phyloP scores from a whole-genome alignment of 1,139 yeast species.

The Citeromyces hawaiiensis region DNA sequence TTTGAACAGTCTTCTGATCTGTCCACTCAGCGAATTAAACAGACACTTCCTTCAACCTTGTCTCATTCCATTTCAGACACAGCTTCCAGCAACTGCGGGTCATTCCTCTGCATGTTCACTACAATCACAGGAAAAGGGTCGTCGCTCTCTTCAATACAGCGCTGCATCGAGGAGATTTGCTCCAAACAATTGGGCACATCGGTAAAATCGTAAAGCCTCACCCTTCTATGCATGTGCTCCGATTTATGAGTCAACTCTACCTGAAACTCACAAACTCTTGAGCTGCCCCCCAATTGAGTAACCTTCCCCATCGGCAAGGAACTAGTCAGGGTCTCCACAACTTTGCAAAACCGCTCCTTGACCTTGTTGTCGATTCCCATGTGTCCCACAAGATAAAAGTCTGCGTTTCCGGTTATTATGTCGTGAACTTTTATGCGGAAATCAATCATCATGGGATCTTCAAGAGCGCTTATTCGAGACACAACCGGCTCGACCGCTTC shows the following conservation, averaged over 20 bases:
- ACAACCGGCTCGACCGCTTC: not conserved
- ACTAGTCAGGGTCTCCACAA: not conserved
- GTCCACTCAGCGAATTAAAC: no score
- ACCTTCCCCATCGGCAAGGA: not conserved
- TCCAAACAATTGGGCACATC: not conserved
- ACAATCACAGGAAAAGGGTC: not conserved
- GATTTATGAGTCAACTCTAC: not conserved
- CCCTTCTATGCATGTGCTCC: not conserved
- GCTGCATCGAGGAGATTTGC: not conserved
- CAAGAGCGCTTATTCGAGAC: not conserved
- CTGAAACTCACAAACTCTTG: not conserved
- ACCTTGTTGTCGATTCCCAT: slow-evolving; percentile 1
- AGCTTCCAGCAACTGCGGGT: slow-evolving; percentile 1
- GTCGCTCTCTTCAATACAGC: not conserved
- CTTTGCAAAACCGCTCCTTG: not conserved
- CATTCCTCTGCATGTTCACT: not conserved
- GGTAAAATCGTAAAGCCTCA: not conserved
- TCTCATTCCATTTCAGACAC: not conserved
- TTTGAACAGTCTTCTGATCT: no score
- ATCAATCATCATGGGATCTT: not conserved
- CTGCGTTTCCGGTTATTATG: not conserved
- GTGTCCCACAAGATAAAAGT: not conserved
- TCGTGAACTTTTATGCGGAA: not conserved
- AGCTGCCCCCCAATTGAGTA: not conserved
- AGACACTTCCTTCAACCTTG: no score